Evolutionary conservation across 768 basidiomycete species (phyloP).

Genomic region (Grammothele lineata): DNA sequence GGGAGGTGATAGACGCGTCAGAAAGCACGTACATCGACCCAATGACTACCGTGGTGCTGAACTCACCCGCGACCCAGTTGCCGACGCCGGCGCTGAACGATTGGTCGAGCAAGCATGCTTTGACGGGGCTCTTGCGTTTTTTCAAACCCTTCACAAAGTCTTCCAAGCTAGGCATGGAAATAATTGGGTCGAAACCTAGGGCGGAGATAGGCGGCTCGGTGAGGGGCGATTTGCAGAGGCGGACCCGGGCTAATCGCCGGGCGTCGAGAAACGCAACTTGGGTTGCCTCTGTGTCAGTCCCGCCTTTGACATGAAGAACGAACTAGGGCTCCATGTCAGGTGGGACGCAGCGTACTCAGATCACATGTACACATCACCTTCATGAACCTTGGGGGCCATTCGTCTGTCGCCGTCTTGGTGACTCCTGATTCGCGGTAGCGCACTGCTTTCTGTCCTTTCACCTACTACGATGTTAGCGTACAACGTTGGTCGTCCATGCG

Average conservation of each 20-base stretch:
- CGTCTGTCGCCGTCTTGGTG: slow-evolving; percentile 32
- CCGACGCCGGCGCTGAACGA: slow-evolving; percentile 79
- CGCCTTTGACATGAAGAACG: slow-evolving; percentile 52
- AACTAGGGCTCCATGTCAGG: slow-evolving; percentile 39
- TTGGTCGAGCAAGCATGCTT: slow-evolving; percentile 74
- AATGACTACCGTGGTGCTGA: background rate
- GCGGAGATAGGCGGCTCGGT: slow-evolving; percentile 65
- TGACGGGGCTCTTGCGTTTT: slow-evolving; percentile 62
- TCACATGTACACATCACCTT: slow-evolving; percentile 47
- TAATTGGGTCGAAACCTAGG: slow-evolving; percentile 75
- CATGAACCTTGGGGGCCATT: slow-evolving; percentile 65
- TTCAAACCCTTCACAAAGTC: slow-evolving; percentile 45
- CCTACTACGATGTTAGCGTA: too few species aligned
- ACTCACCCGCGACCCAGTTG: slow-evolving; percentile 75
- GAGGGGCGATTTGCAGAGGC: slow-evolving; percentile 53
- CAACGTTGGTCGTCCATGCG: too few species aligned
- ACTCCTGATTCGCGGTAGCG: slow-evolving; percentile 43
- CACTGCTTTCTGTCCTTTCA: slow-evolving; percentile 44
- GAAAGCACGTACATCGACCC: background rate
- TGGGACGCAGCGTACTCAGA: background rate
- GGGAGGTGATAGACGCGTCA: too few species aligned
- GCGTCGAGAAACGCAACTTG: slow-evolving; percentile 72
- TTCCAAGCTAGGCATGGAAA: slow-evolving; percentile 56
- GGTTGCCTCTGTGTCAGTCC: slow-evolving; percentile 30
- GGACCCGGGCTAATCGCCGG: slow-evolving; percentile 65